Evolutionary conservation across 2,329 filamentous ascomycete genomes (phyloP), one percentile per base, ranked within the genome.

Genomic region (Exserohilum rostratum): DNA sequence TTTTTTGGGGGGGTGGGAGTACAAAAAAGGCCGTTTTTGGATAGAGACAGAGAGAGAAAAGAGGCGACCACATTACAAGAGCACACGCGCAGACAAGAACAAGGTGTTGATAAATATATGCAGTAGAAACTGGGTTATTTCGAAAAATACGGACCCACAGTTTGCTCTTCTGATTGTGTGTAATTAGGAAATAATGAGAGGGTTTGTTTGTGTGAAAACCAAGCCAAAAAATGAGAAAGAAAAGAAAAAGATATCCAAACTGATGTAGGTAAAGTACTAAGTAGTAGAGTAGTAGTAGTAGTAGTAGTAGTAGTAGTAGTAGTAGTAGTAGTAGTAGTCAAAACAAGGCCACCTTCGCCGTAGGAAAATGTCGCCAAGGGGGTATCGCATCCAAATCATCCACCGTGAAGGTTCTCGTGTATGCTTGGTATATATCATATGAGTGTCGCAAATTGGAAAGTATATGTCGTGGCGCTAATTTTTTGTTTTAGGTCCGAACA

Each of bases 371-470:
- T 52, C 44, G 50, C 43, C 42, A 43, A 47, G 35, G 47, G 59
- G 63, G 59, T 62, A 66, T 64, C 53, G 59, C 53, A 56, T 58
- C 39, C 50, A 61, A 61, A 62, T 33, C 49, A 55, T 52, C 47
- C 55, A 44, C 49, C 53, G 34, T 60, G 35, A 55, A 62, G 46
- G 48, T 4, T 58, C 37, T 58, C 53, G 48, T 53, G 27, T 51
- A 55, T 54, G 50, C 50, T 53, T 25, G 50, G 47, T 58, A 42
- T 53, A 49, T 50, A 45, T 43, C 50, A 43, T 35, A 31, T 6
- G 29, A 37, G 20, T 49, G 15, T 39, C 39, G 43, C 31, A 43
- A 38, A 52, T 49, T 30, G 25, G 15, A 39, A 31, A 27, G 2
- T 11, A n/a, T 35, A 25, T 22, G 13, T 30, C 33, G n/a, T 37